Conservation (phyloP, 2,329 filamentous ascomycete species). For the Rutstroemia sp. region DNA sequence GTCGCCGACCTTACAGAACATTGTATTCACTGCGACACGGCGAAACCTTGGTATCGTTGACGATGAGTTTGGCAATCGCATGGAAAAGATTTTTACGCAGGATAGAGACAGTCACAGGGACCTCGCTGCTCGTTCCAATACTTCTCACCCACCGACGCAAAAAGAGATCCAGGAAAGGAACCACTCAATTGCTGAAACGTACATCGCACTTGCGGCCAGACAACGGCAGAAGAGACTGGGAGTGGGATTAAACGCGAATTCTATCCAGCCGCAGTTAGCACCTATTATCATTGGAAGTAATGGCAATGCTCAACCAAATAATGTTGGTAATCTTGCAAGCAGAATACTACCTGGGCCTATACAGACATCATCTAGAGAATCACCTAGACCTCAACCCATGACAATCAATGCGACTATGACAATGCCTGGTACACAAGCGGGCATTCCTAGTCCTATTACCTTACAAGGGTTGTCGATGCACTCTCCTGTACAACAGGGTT, state of each 20-base stretch:
- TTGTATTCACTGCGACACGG: conserved; percentile 45
- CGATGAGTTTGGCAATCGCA: conserved; percentile 26
- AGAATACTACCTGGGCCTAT: neutral
- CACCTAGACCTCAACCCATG: neutral
- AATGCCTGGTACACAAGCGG: conserved; percentile 4
- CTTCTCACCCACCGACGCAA: conserved; percentile 21
- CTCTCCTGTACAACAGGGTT: conserved; percentile 19
- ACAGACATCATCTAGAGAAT: neutral
- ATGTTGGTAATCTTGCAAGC: no score
- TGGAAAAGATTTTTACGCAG: conserved; percentile 32
- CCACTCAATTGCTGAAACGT: conserved; percentile 1
- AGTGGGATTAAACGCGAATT: neutral
- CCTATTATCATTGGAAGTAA: neutral
- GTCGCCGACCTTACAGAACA: conserved; percentile 44
- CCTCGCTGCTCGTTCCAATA: conserved; percentile 21
- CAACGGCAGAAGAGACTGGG: neutral
- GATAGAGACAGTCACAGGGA: conserved; percentile 31
- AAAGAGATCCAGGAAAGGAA: conserved; percentile 24
- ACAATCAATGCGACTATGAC: neutral
- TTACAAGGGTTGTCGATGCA: conserved; percentile 21
- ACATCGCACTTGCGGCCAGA: neutral
- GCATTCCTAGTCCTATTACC: conserved; percentile 18
- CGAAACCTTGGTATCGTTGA: conserved; percentile 39
- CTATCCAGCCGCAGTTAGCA: neutral
- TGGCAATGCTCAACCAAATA: neutral